A percentile compares a stretch with the other conserved stretches of the same genome.
Evolutionary conservation across 2,329 filamentous ascomycete genomes (phyloP).

Genomic region (Beauveria caledonica): DNA sequence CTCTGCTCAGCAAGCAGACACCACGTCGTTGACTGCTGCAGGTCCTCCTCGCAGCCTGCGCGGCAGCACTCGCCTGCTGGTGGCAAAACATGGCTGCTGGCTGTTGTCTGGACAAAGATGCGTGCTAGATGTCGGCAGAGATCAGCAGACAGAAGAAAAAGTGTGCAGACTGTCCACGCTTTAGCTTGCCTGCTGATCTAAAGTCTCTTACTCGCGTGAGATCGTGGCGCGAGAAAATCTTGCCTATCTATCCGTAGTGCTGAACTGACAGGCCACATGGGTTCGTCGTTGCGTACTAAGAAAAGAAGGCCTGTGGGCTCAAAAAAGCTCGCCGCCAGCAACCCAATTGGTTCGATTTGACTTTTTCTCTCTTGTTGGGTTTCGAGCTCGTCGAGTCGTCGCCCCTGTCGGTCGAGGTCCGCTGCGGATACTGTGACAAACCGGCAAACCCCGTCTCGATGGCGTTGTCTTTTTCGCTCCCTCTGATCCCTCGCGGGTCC

Average conservation of each 20-base stretch:
- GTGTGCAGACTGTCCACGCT: not conserved
- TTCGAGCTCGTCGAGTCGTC: no score
- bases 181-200: not conserved
- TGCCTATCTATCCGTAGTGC: not conserved
- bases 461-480: not conserved
- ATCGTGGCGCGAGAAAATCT: not conserved
- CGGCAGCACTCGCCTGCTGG: constrained; percentile 6
- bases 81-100: constrained; percentile 3
- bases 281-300: not conserved
- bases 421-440: constrained; percentile 9
- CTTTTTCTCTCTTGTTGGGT: not conserved
- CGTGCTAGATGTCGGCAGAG: not conserved
- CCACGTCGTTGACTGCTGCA: no score
- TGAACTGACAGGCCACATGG: not conserved
- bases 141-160: not conserved
- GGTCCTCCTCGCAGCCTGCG: not conserved
- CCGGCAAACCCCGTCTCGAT: not conserved
- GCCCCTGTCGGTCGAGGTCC: constrained; percentile 5
- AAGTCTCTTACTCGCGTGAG: not conserved
- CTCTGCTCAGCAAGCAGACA: not conserved
- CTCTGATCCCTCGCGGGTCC: not conserved
- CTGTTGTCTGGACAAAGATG: not conserved
- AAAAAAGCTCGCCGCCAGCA: not conserved
- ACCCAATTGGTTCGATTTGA: not conserved
- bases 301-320: not conserved